phyloP scores from a whole-genome alignment of 108 stramenopile genomes.

The Skeletonema marinoi region DNA sequence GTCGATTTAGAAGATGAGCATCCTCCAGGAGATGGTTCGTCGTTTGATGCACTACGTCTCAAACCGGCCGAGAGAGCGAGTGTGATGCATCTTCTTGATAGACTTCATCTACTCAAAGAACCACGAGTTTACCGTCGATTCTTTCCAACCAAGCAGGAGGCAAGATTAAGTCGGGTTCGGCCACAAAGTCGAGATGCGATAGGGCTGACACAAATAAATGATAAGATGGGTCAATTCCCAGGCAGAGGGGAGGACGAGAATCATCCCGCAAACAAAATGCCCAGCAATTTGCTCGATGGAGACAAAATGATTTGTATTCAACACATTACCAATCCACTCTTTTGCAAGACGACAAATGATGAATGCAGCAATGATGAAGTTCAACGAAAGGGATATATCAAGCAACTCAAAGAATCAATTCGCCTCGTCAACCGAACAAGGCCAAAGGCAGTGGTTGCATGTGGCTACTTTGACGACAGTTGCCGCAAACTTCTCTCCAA shows the following conservation, averaged over 20 bases:
- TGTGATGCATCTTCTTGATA: slow-evolving; percentile 82
- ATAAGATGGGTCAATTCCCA: slow-evolving; percentile 76
- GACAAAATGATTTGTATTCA: slow-evolving; percentile 54
- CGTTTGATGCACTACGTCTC: slow-evolving; percentile 69
- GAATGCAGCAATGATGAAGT: slow-evolving; percentile 24
- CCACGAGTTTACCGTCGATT: slow-evolving; percentile 79
- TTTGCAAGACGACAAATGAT: slow-evolving; percentile 19
- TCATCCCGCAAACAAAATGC: slow-evolving; percentile 28
- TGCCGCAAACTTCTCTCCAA: slow-evolving; percentile 75
- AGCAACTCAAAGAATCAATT: slow-evolving; percentile 73
- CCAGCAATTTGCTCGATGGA: slow-evolving; percentile 10
- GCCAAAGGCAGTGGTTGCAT: slow-evolving; percentile 80
- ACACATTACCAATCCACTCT: slow-evolving; percentile 69
- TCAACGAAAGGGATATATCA: slow-evolving; percentile 58
- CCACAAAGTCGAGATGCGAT: slow-evolving; percentile 66
- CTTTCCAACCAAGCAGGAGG: slow-evolving; percentile 56
- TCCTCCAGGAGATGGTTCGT: slow-evolving; percentile 77
- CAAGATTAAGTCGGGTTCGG: slow-evolving; percentile 64
- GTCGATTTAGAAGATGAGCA: slow-evolving; percentile 70
- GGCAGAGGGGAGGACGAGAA: slow-evolving; percentile 41
- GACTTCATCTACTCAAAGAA: slow-evolving; percentile 66
- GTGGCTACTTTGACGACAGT: slow-evolving; percentile 52
- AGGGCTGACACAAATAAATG: slow-evolving; percentile 83
- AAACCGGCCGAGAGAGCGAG: slow-evolving; percentile 49
- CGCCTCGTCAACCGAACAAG: slow-evolving; percentile 71